A percentile compares a stretch with the other conserved stretches of the same genome.
Conservation (phyloP, 805 yeast species). For the Myxozyma geophila region DNA sequence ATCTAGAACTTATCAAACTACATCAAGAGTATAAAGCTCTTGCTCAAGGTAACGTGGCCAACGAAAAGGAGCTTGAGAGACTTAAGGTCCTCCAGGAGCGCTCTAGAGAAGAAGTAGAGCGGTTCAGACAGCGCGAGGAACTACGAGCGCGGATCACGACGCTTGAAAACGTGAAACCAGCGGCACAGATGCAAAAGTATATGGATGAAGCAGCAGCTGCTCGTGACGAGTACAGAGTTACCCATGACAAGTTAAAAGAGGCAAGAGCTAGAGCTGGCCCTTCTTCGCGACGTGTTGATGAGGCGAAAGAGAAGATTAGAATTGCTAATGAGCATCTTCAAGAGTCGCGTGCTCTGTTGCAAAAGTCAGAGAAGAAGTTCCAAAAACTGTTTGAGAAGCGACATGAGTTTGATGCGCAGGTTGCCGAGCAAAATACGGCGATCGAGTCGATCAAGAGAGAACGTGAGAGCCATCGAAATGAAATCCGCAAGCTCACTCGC, state of each 20-base stretch:
- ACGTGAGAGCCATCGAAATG: neutral
- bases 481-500: neutral
- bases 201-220: conserved; percentile 41
- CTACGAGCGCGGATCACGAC: conserved; percentile 23
- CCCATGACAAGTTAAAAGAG: conserved; percentile 14
- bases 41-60: conserved; percentile 13
- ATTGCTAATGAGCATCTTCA: conserved; percentile 47
- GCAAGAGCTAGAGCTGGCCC: conserved; percentile 21
- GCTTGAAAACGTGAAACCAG: conserved; percentile 20
- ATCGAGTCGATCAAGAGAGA: conserved; percentile 8
- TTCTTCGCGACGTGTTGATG: conserved; percentile 46
- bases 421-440: conserved; percentile 8
- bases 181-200: conserved; percentile 22
- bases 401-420: conserved; percentile 12
- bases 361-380: conserved; percentile 30
- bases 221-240: conserved; percentile 33
- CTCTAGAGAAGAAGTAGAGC: conserved; percentile 55
- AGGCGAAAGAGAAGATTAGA: conserved; percentile 44
- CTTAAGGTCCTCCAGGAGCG: conserved; percentile 48
- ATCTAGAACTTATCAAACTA: conserved; percentile 58
- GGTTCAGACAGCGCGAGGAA: conserved; percentile 42
- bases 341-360: conserved; percentile 43
- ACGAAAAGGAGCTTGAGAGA: conserved; percentile 41
- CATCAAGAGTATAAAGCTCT: conserved; percentile 51
- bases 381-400: neutral